These are phyloP conservation scores for Solanum paucissectum DNA, from an alignment of 257 asterid genomes.

Conservation along the genomic window DNA sequence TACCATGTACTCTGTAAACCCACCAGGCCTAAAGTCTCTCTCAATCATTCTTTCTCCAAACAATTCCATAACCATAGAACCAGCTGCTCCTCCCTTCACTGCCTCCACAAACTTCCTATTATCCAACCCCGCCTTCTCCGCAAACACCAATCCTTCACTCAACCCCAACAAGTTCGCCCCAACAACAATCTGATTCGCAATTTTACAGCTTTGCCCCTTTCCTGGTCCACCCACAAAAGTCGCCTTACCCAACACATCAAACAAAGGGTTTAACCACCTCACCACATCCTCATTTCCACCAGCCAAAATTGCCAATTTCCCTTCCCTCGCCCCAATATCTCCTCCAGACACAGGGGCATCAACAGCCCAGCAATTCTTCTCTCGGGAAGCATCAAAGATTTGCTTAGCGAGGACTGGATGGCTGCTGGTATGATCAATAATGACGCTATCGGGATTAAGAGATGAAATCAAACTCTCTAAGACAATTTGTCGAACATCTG, in stretches of 20 bases:
- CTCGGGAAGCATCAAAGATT: slow-evolving; percentile 35
- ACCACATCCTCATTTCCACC: slow-evolving; percentile 59
- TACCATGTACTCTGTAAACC: slow-evolving; percentile 77
- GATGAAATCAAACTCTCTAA: slow-evolving; percentile 38
- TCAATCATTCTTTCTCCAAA: slow-evolving; percentile 75
- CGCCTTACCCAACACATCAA: slow-evolving; percentile 51
- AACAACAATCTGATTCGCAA: slow-evolving; percentile 66
- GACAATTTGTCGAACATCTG: slow-evolving; percentile 63
- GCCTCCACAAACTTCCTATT: slow-evolving; percentile 54
- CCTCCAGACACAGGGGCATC: slow-evolving; percentile 95
- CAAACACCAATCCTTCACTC: slow-evolving; percentile 83
- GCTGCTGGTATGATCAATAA: slow-evolving; percentile 78
- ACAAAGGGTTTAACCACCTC: slow-evolving; percentile 61
- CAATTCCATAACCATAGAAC: slow-evolving; percentile 75
- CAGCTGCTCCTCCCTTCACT: slow-evolving; percentile 77
- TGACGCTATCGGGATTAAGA: slow-evolving; percentile 34
- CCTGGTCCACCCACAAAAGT: slow-evolving; percentile 66
- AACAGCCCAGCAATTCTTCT: slow-evolving; percentile 32
- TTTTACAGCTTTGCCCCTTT: slow-evolving; percentile 77
- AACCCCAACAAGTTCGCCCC: slow-evolving; percentile 62
- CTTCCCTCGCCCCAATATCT: slow-evolving; percentile 67
- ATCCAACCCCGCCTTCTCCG: slow-evolving; percentile 69
- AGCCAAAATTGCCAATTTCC: slow-evolving; percentile 57
- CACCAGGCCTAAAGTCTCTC: slow-evolving; percentile 73
- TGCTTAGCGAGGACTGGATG: slow-evolving; percentile 51